Base-by-base conservation (phyloP, 139 green algal species). In the Gonium pectorale region DNA sequence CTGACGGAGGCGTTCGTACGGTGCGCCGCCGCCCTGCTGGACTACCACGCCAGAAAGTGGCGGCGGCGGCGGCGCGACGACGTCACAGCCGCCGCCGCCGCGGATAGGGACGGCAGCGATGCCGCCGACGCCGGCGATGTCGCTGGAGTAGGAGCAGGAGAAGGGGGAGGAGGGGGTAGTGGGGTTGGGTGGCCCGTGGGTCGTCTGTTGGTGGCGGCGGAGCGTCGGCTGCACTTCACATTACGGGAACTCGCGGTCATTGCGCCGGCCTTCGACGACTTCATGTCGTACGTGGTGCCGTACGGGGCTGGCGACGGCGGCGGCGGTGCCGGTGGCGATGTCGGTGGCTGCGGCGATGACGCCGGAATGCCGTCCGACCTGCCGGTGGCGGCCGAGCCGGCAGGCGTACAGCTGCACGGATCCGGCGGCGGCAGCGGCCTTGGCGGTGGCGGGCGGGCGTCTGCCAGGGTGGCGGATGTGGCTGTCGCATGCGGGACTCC, bases 221-320 rank as follows among this genome's bases (percentile, higher is more conserved):
- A 91, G 79, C 84, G 78, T 79, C 87, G 87, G 3, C 73, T 52
- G 44, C 63, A 70, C 8, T 91, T 91, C 54, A 86, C 79, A 27
- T 21, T 89, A 35, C 43, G 49, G 33, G 79, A 85, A 41, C 51
- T 83, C 79, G 52, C 71, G 8, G 62, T 38, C 1, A 9, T 62
- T 0, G 83, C 87, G 3, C 83, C 87, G 0, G 83, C 79, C 13
- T 85, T 83, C n/a, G 83, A 91, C 31, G 75, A 87, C 70, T 91
- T 91, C 79, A 64, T 83, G 77, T 51, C 37, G 41, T 78, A 86
- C 52, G 67, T 90, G 19, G 44, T 64, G 21, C 29, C 15, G 70
- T 21, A 5, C 19, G 54, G 54, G 8, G 54, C 21, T 46, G 68
- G 26, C 43, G 68, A n/a, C 15, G 68, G 41, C 27, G 31, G 41